These are phyloP conservation scores for Eutypa lata DNA, from an alignment of 2,329 filamentous ascomycete genomes.

Conservation along the genomic window DNA sequence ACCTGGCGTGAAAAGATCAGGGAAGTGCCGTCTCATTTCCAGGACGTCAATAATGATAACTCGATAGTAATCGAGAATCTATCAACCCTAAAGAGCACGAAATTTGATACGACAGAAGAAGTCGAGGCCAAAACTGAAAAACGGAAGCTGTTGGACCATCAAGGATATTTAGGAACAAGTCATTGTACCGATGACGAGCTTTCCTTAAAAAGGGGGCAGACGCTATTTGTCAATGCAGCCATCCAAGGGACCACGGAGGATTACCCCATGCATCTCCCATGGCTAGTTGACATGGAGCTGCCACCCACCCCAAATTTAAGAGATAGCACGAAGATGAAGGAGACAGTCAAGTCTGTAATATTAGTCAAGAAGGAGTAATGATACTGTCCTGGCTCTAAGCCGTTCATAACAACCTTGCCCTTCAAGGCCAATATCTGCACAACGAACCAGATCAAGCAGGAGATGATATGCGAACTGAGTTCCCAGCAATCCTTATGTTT, in stretches of 20 bases:
- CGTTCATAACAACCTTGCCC: too few species aligned
- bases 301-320: too few species aligned
- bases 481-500: too few species aligned
- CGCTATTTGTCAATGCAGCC: conserved; percentile 59
- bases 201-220: conserved; percentile 42
- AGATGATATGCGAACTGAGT: too few species aligned
- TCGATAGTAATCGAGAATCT: conserved; percentile 36
- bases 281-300: conserved; percentile 50
- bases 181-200: conserved; percentile 33
- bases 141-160: conserved; percentile 18
- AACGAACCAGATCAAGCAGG: too few species aligned
- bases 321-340: too few species aligned
- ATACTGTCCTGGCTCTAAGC: too few species aligned
- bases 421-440: too few species aligned
- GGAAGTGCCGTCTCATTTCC: conserved; percentile 34
- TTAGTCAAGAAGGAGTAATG: too few species aligned
- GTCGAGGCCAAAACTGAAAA: conserved; percentile 10
- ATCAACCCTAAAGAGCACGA: conserved; percentile 18
- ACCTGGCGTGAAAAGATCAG: conserved; percentile 41
- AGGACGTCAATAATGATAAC: conserved; percentile 38
- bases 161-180: conserved; percentile 35
- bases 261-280: conserved; percentile 44
- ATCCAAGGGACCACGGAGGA: conserved; percentile 42
- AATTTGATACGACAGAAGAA: conserved; percentile 13
- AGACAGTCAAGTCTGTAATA: too few species aligned